Percentiles rank a stretch among this genome's conserved stretches.
Evolutionary conservation across 1,139 yeast species (phyloP).

Genomic region (Yarrowia galli): DNA sequence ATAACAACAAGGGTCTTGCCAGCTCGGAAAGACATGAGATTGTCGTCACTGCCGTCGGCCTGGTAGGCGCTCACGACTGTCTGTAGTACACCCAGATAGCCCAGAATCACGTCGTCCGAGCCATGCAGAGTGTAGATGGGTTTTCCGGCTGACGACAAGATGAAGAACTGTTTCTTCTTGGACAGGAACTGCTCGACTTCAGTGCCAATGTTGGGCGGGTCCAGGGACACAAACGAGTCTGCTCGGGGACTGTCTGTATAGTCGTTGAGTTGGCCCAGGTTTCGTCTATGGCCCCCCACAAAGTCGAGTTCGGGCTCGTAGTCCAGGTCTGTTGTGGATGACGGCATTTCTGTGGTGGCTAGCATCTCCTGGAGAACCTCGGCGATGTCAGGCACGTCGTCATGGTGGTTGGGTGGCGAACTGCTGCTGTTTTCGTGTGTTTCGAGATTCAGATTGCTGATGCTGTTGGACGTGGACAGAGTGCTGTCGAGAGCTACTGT

Average conservation of each 20-base stretch:
- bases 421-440: neutral
- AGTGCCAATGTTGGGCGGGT: slow-evolving; percentile 31
- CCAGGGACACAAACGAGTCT: slow-evolving; percentile 30
- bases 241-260: neutral
- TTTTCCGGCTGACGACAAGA: slow-evolving; percentile 91
- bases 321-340: neutral
- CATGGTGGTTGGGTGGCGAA: slow-evolving; percentile 6
- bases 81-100: slow-evolving; percentile 71
- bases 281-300: slow-evolving; percentile 31
- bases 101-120: slow-evolving; percentile 69
- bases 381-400: slow-evolving; percentile 26
- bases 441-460: slow-evolving; percentile 25
- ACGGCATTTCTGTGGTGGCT: slow-evolving; percentile 15
- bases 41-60: slow-evolving; percentile 40
- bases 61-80: slow-evolving; percentile 67
- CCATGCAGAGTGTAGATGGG: slow-evolving; percentile 88
- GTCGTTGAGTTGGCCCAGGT: slow-evolving; percentile 25
- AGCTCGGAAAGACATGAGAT: slow-evolving; percentile 47
- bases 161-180: slow-evolving; percentile 72
- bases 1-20: slow-evolving; percentile 63
- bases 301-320: slow-evolving; percentile 36
- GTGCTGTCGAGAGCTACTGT: slow-evolving; percentile 10
- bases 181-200: slow-evolving; percentile 53
- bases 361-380: slow-evolving; percentile 33
- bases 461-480: slow-evolving; percentile 18